Evolutionary conservation across 495 filamentous ascomycete species (phyloP).

Genomic region (Xylaria telfairii): DNA sequence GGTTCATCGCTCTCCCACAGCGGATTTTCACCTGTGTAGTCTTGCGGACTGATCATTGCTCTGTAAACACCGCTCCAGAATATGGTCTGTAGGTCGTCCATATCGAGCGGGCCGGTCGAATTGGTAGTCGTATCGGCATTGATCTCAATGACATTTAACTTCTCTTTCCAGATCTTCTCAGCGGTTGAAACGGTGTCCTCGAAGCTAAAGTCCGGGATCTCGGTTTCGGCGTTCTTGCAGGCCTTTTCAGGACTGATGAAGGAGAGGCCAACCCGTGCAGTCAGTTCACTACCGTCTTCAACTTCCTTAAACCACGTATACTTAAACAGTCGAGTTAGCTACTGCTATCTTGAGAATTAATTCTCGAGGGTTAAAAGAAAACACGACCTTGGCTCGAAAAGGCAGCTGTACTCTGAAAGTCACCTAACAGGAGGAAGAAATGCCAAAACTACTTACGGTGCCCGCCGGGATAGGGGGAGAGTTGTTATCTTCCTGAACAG

Average conservation of each 20-base stretch:
- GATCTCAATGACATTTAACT: conserved; percentile 60
- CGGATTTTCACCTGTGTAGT: conserved; percentile 77
- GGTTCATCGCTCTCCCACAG: conserved; percentile 72
- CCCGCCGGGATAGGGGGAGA: conserved; percentile 65
- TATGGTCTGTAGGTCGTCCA: conserved; percentile 55
- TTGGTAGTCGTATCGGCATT: conserved; percentile 54
- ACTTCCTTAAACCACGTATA: conserved; percentile 62
- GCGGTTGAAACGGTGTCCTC: conserved; percentile 55
- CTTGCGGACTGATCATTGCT: conserved; percentile 70
- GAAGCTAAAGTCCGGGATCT: conserved; percentile 67
- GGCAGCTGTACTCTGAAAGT: neutral
- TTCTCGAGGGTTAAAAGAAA: neutral
- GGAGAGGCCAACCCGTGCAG: conserved; percentile 66
- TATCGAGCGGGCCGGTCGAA: conserved; percentile 42
- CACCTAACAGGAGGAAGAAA: neutral
- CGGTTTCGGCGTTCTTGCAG: conserved; percentile 64
- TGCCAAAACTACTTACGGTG: conserved; percentile 33
- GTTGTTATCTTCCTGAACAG: conserved; percentile 58
- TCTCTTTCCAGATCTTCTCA: conserved; percentile 62
- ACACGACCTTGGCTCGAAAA: neutral
- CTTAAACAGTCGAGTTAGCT: neutral
- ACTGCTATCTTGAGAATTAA: neutral
- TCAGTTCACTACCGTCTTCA: conserved; percentile 47
- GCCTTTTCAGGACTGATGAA: conserved; percentile 68
- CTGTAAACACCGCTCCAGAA: conserved; percentile 73